Base-by-base conservation (phyloP, 192 early-diverging fungal species). In the Phycomyces nitens region DNA sequence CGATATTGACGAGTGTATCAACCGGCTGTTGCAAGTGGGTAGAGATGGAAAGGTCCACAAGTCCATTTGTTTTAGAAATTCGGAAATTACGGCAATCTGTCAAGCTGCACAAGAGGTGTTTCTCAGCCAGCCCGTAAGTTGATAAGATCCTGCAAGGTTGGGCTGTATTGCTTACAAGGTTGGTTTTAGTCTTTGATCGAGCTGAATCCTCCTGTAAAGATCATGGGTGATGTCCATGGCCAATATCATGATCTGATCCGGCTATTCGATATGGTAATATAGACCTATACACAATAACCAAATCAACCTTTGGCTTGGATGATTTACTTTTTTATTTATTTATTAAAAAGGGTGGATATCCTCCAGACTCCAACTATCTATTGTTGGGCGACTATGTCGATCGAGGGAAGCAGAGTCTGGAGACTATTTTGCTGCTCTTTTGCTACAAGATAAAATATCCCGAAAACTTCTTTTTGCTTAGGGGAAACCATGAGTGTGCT, bases 331-430 rank as follows among this genome's bases (percentile, higher is more conserved):
- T 20, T 40, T 20, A 22, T 3, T n/a, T 15, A 42, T 38, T 43
- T 27, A 18, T 29, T 58, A 41, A 7, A 34, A 24, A 63, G 62
- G 88, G 89, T 73, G 96, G 96, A 26, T 95, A 91, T 74, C 96
- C 96, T 43, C 94, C 94, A 0, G 73, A 80, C 26, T 81, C 92
- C 65, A 97, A 97, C 81, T 99, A 94, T 76, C 77, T 96, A 69
- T 98, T 95, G 69, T 60, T 97, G 24, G 92, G 94, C n/a, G 96
- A 99, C 76, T 99, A 97, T 79, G 96, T 99, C 12, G 96, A 99
- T 80, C 86, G 96, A 40, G 96, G 96, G 57, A 97, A 96, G 73
- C 89, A 93, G 76, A 89, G 86, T 65, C 80, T 98, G 50, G 96
- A 98, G 72, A 98, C 96, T 6, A 98, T 98, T 62, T 75, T 94